Evolutionary conservation across 2,329 filamentous ascomycete species (phyloP).

Genomic region (Blastomyces gilchristii): DNA sequence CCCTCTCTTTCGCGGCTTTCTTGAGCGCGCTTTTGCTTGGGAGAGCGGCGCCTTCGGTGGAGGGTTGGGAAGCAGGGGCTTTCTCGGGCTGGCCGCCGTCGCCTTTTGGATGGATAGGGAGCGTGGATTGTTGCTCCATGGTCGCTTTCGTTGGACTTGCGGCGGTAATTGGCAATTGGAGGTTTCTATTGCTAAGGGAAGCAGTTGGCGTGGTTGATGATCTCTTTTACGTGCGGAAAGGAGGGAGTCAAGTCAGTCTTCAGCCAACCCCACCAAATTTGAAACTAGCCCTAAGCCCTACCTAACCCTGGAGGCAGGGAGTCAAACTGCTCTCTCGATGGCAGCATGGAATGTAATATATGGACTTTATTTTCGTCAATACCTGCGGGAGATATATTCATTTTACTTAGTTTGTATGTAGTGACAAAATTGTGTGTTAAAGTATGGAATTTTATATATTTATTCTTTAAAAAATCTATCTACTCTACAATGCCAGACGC

Average conservation of each 20-base stretch:
- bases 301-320: background rate
- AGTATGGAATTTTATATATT: background rate
- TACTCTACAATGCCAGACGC: background rate
- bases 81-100: constrained; percentile 10
- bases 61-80: constrained; percentile 25
- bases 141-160: background rate
- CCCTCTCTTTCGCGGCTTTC: constrained; percentile 82
- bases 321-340: background rate
- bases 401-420: background rate
- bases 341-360: background rate
- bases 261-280: constrained; percentile 9
- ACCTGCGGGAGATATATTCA: background rate
- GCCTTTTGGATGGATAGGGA: constrained; percentile 13
- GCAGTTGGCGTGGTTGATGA: background rate
- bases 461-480: background rate
- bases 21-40: constrained; percentile 72
- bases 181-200: background rate
- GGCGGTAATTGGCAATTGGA: background rate
- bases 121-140: constrained; percentile 15
- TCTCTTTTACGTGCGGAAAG: background rate
- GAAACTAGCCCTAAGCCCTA: constrained; percentile 10
- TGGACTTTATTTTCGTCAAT: background rate
- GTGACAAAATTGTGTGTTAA: background rate
- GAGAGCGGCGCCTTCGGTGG: constrained; percentile 34
- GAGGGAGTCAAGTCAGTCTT: background rate